Evolutionary conservation across 2,329 filamentous ascomycete species (phyloP), one percentile per base, ranked within the genome.

Genomic region (Lasiodiplodia gonubiensis): DNA sequence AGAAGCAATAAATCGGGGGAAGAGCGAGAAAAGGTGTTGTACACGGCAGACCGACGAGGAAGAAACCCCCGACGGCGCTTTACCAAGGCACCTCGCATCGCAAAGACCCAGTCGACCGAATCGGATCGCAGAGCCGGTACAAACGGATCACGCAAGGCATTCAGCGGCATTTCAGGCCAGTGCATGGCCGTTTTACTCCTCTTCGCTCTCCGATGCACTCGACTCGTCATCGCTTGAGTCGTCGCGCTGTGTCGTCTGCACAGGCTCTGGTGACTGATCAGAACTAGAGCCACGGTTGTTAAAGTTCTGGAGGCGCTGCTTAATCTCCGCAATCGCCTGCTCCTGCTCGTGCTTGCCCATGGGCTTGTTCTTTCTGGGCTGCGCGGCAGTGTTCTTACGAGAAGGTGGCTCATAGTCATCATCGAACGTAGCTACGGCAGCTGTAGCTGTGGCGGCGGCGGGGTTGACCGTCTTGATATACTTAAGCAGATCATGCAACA

Each of bases 321-420:
- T 84, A 27, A 92, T 83, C 75, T 87, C 83, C 70, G 86, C 83
- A 72, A 92, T 90, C 70, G 87, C 89, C 51, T 86, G 84, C 74
- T 91, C 89, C 78, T 92, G 90, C 78, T 92, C 89, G 39, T 82
- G 80, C 79, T 90, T 90, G 78, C 88, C 89, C 90, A 92, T 92
- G 1, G 90, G 90, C 82, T 92, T 92, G 78, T 92, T 91, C 83
- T 91, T 91, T 81, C 89, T 89, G 64, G 86, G 85, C 78, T 88
- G 89, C 70, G 80, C 80, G 25, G 79, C 76, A 27, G 79, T 74
- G 73, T 80, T 71, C 70, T 76, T 72, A 65, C 76, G 76, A 39
- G 74, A 77, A 46, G 79, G 79, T 37, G 81, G 82, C 70, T 83
- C 82, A 69, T 84, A 83, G 61, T 85, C 82, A 65, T 86, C 85